Base-by-base conservation (phyloP, 371 early-diverging fungal species). In the Mortierella sp. region DNA sequence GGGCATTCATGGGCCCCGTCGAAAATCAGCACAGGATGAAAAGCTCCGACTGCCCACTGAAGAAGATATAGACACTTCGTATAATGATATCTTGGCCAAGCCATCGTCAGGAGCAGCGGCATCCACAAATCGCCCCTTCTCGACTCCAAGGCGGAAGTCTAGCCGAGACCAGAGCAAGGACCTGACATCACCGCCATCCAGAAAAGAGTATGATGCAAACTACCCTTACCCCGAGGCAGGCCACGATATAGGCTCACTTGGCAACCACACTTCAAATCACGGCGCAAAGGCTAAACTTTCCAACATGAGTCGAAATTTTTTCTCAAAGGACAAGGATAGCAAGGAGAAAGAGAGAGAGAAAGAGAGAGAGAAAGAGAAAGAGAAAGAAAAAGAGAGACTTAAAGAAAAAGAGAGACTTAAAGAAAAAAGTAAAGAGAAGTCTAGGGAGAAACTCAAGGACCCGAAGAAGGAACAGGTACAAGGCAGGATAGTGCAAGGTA, bases 271-370 rank as follows among this genome's bases (percentile, higher is more conserved):
- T 1, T 60, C 59, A 2, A 58, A 70, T 33, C 70, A 66, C 1
- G 67, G 74, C 0, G 67, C 71, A 36, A 80, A 80, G 36, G 66
- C 69, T 8, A 74, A 72, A 55, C 21, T 80, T 15, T 65, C 75
- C 36, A 80, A 80, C 41, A 71, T 80, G 72, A 72, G 81, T 40
- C 65, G 81, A n/a, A 80, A n/a, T 64, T 80, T 80, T 65, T 80
- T 80, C 66, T 80, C 80, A 9, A 80, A 80, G 45, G 80, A 80
- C 57, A 80, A 71, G 63, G 80, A 80, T 6, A 65, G 65, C 68
- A 79, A 70, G 36, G 77, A 73, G 10, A 69, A 70, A 53, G 74
- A 73, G 22, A 69, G 67, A 53, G 74, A 73, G 1, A 74, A 67
- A 50, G 69, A 58, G 4, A 69, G 59, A 21, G 74, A 79, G 0